A percentile compares a stretch with the other conserved stretches of the same genome.
These are phyloP conservation scores for Ceratobasidium sp. DNA, from an alignment of 1,284 basidiomycete genomes.

Conservation along the genomic window DNA sequence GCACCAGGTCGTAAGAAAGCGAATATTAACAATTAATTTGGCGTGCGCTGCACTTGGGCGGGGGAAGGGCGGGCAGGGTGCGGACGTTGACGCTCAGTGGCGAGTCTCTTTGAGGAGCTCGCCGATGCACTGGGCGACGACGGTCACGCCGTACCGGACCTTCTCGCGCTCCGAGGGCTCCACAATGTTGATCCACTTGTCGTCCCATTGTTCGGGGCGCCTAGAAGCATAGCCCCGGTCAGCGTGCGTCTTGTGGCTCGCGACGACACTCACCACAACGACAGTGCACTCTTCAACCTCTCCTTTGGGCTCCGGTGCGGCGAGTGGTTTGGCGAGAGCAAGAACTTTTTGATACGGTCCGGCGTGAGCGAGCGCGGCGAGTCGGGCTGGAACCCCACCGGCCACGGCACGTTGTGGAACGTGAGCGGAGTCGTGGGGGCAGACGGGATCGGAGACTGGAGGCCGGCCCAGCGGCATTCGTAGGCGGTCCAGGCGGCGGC, in stretches of 20 bases:
- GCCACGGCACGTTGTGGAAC: constrained; percentile 44
- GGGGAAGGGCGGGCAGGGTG: constrained; percentile 1
- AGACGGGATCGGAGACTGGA: constrained; percentile 36
- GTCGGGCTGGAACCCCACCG: constrained; percentile 42
- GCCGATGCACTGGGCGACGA: constrained; percentile 36
- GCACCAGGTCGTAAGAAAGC: constrained; percentile 30
- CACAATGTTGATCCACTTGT: constrained; percentile 41
- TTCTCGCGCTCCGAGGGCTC: constrained; percentile 39
- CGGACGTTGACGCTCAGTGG: neutral
- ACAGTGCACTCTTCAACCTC: constrained; percentile 34
- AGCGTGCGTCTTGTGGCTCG: constrained; percentile 1
- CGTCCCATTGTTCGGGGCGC: constrained; percentile 42
- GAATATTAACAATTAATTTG: constrained; percentile 23
- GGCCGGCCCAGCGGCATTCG: constrained; percentile 41
- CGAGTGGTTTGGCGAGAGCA: constrained; percentile 30
- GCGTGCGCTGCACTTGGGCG: constrained; percentile 15
- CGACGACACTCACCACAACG: constrained; percentile 29
- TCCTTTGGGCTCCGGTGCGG: constrained; percentile 35
- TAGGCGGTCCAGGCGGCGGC: constrained; percentile 42
- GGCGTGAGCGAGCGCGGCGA: constrained; percentile 34
- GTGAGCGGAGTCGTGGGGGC: constrained; percentile 36
- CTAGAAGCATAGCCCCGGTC: constrained; percentile 5
- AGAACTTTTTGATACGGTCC: constrained; percentile 32
- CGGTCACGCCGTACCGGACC: constrained; percentile 37
- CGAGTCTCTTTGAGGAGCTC: constrained; percentile 41